Percentiles rank a stretch among this genome's conserved stretches.
Conservation (phyloP, 331 rosid genomes). For the Erythrophleum ivorense region DNA sequence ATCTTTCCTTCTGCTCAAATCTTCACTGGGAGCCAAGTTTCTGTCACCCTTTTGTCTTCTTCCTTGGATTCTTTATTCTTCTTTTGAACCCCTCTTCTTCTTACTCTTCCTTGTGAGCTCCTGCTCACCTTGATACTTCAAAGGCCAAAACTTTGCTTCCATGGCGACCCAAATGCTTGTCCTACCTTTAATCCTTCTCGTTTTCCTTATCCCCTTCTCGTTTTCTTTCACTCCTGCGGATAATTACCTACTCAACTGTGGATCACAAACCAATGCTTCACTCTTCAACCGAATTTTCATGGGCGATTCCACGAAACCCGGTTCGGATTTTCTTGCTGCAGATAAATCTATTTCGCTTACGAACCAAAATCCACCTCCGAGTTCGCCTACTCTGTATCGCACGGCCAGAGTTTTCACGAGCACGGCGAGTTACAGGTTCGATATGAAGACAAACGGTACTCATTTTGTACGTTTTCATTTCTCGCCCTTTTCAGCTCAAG, state of each 20-base stretch:
- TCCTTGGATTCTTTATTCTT: slow-evolving; percentile 24
- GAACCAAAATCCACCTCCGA: slow-evolving; percentile 59
- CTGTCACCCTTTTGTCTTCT: slow-evolving; percentile 43
- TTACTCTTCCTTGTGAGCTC: slow-evolving; percentile 28
- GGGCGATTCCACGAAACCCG: slow-evolving; percentile 60
- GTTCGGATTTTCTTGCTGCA: slow-evolving; percentile 54
- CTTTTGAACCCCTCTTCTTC: not conserved
- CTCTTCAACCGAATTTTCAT: slow-evolving; percentile 60
- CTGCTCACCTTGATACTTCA: not conserved
- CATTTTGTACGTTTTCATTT: slow-evolving; percentile 90
- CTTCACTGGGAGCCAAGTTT: slow-evolving; percentile 36
- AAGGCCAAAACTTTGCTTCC: not conserved
- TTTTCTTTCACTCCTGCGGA: slow-evolving; percentile 70
- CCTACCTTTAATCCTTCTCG: slow-evolving; percentile 42
- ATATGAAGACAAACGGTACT: slow-evolving; percentile 67
- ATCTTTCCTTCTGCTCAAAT: slow-evolving; percentile 29
- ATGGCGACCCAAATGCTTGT: slow-evolving; percentile 58
- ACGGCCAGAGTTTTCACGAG: slow-evolving; percentile 83
- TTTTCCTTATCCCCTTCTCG: slow-evolving; percentile 48
- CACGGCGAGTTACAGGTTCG: slow-evolving; percentile 63
- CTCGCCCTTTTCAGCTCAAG: slow-evolving; percentile 67
- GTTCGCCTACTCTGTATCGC: slow-evolving; percentile 54
- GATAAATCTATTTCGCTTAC: slow-evolving; percentile 56
- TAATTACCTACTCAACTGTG: slow-evolving; percentile 81
- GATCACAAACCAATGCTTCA: slow-evolving; percentile 66